Evolutionary conservation across 495 filamentous ascomycete genomes (phyloP), one percentile per base, ranked within the genome.

Genomic region (Opeltia flavorubescens): DNA sequence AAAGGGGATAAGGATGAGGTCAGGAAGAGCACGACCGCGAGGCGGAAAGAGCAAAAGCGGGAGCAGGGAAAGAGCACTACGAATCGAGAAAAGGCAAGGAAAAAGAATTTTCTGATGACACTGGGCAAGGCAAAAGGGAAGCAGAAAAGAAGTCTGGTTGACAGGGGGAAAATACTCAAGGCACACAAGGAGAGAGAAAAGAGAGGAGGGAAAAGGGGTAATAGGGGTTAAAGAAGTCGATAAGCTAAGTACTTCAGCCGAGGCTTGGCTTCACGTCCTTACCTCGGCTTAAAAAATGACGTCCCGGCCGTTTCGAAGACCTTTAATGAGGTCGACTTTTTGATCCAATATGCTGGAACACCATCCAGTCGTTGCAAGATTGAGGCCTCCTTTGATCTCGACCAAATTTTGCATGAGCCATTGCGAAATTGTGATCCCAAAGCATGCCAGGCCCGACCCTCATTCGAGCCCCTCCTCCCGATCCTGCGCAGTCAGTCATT

Each of bases 91-190:
- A 99, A 99, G 74, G 79, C 83, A 24, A 70, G 89, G 43, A 82
- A 80, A 70, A 96, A 99, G 79, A 96, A 96, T 62, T 93, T 96
- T 63, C 59, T 96, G 56, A 99, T 99, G 93, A 95, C 88, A 25
- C 62, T 96, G 30, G 85, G 88, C 40, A 96, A 96, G 71, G 89
- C 91, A 2, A 85, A 85, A 66, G 75, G 70, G 40, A 96, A 95
- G 71, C 80, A 84, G 59, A 95, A 94, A 80, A 72, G 86, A 55
- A 94, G 85, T 77, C 69, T 98, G 59, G 73, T 81, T 33, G 81
- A 95, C 57, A 86, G 80, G 36, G 74, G 76, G 52, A 83, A 78
- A 61, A 72, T 84, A 43, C 56, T 98, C 53, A 86, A 75, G 63
- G 83, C 77, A 41, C 89, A 95, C 64, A 69, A 84, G 34, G 84